These are phyloP conservation scores for Trichothecium sympodiale DNA, from an alignment of 2,329 filamentous ascomycete species.

Conservation along the genomic window DNA sequence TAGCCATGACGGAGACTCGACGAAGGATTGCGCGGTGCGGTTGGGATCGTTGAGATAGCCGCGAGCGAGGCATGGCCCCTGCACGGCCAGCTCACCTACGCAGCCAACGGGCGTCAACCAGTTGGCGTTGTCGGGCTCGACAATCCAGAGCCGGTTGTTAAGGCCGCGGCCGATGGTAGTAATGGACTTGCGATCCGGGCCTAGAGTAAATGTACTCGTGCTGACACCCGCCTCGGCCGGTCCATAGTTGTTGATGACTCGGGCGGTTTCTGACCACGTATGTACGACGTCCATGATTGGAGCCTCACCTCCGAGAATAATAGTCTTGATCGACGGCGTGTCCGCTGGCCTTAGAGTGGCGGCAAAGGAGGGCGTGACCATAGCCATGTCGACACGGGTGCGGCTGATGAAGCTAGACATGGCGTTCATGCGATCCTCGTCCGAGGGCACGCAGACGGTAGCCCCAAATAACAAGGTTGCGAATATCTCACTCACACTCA, in stretches of 20 bases:
- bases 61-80: slow-evolving; percentile 26
- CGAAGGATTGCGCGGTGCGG: slow-evolving; percentile 15
- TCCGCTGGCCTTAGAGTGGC: not conserved
- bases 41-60: slow-evolving; percentile 30
- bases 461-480: not conserved
- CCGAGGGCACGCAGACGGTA: not conserved
- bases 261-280: too few species aligned
- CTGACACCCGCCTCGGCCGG: not conserved
- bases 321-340: slow-evolving; percentile 1
- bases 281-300: too few species aligned
- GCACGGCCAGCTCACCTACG: slow-evolving; percentile 7
- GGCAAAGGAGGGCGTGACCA: not conserved
- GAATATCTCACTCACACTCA: not conserved
- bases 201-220: too few species aligned
- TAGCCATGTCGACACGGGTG: not conserved
- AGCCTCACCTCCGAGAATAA: slow-evolving; percentile 5
- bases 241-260: slow-evolving; percentile 6
- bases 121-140: slow-evolving; percentile 3
- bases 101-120: slow-evolving; percentile 5
- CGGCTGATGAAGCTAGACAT: slow-evolving; percentile 3
- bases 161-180: slow-evolving; percentile 4
- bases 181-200: too few species aligned
- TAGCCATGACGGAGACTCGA: not conserved
- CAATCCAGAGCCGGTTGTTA: slow-evolving; percentile 6
- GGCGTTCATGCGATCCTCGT: slow-evolving; percentile 1